Evolutionary conservation across 176 grass and related monocot species (phyloP).

Genomic region (Microstegium vimineum): DNA sequence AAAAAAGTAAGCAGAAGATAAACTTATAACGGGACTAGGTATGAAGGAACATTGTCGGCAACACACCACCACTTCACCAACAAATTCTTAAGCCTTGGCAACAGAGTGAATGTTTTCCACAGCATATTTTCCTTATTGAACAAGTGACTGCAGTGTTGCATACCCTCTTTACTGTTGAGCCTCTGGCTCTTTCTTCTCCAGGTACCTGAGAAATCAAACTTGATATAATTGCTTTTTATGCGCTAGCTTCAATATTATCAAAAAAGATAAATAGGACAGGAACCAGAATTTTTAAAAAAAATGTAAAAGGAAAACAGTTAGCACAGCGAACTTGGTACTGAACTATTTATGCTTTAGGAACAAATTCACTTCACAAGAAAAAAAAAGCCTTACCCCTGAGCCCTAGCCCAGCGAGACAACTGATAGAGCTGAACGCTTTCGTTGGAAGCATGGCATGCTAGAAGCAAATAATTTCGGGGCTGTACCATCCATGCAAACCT

Average conservation of each 20-base stretch:
- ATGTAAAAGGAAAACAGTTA: background rate
- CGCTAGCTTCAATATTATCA: background rate
- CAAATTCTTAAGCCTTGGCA: background rate
- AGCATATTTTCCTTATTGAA: background rate
- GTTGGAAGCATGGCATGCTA: constrained; percentile 78
- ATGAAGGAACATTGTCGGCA: background rate
- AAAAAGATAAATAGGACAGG: background rate
- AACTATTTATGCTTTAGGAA: background rate
- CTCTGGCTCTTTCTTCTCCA: constrained; percentile 61
- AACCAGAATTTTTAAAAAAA: background rate
- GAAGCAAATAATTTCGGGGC: constrained; percentile 82
- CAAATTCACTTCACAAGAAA: background rate
- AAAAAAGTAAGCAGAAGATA: background rate
- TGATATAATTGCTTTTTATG: background rate
- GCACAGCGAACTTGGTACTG: background rate
- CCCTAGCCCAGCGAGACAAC: constrained; percentile 66
- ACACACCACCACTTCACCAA: background rate
- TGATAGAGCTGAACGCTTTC: constrained; percentile 82
- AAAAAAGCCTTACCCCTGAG: constrained; percentile 58
- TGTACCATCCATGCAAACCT: constrained; percentile 96
- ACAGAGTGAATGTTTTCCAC: background rate
- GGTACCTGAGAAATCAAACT: constrained; percentile 44
- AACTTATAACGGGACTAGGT: background rate
- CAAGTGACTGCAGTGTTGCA: background rate
- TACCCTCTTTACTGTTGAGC: constrained; percentile 33